A percentile compares a stretch with the other conserved stretches of the same genome.
Conservation (phyloP, 345 rosid species). For the Trapa bicornis region DNA sequence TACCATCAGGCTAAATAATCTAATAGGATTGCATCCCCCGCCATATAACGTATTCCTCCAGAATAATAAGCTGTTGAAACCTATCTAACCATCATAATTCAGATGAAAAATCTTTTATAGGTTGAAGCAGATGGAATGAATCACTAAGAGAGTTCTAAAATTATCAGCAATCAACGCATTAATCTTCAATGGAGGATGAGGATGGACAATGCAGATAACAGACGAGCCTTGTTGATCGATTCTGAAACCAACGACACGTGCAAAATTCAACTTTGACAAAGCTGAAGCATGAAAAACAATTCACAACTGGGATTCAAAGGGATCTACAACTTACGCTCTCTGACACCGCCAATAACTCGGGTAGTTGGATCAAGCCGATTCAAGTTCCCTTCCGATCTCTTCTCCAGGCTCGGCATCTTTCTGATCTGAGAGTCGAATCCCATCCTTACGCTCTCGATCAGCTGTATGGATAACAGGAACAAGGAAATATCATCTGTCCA, state of each 20-base stretch:
- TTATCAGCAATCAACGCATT: neutral
- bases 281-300: too few species aligned
- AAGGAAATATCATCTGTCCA: too few species aligned
- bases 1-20: neutral
- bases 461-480: too few species aligned
- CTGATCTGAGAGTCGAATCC: neutral
- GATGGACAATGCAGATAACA: neutral
- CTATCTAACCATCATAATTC: neutral
- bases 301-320: too few species aligned
- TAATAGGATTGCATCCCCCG: neutral
- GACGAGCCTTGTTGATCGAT: too few species aligned
- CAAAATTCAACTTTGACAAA: too few species aligned
- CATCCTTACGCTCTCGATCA: neutral
- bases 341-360: too few species aligned
- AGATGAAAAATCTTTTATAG: neutral
- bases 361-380: constrained; percentile 48
- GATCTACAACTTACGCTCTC: too few species aligned
- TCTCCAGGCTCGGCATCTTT: constrained; percentile 15
- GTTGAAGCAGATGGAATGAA: neutral
- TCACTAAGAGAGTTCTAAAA: neutral
- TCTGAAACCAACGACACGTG: too few species aligned
- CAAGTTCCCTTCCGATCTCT: constrained; percentile 25
- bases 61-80: neutral
- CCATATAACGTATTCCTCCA: neutral
- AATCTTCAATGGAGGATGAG: neutral